These are phyloP conservation scores for Cordyceps farinosa DNA, from an alignment of 2,329 filamentous ascomycete genomes.

Conservation along the genomic window DNA sequence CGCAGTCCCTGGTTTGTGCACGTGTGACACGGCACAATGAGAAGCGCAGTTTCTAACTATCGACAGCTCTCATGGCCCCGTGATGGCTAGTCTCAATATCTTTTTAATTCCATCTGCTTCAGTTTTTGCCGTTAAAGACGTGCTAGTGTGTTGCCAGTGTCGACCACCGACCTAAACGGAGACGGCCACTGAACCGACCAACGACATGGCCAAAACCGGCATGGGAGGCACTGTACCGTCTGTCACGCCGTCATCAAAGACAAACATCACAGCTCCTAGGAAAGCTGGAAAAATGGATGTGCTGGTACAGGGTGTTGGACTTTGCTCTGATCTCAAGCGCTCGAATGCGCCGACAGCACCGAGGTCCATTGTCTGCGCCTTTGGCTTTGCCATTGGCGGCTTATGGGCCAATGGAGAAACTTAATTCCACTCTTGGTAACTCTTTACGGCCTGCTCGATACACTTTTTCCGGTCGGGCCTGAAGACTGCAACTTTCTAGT, in stretches of 20 bases:
- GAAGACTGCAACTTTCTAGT: constrained; percentile 1
- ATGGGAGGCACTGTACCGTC: background rate
- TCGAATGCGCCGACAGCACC: constrained; percentile 29
- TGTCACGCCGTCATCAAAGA: background rate
- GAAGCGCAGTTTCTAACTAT: background rate
- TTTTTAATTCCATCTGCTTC: background rate
- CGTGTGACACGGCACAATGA: background rate
- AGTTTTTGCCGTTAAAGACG: background rate
- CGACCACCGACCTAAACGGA: no score
- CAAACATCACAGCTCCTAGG: background rate
- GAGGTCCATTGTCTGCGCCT: constrained; percentile 4
- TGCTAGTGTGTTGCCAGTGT: no score
- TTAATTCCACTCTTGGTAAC: background rate
- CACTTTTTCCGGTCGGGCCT: background rate
- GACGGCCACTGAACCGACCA: background rate
- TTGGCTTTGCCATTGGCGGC: constrained; percentile 1
- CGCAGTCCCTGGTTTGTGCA: background rate
- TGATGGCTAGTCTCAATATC: no score
- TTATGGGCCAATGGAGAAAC: background rate
- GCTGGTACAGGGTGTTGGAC: constrained; percentile 28
- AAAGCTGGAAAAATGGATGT: constrained; percentile 20
- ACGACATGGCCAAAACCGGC: background rate
- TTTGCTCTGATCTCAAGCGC: constrained; percentile 30
- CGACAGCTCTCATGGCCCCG: background rate
- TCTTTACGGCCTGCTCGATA: background rate